These are phyloP conservation scores for Boeremia lycopersici DNA, from an alignment of 2,329 filamentous ascomycete species.

Conservation along the genomic window DNA sequence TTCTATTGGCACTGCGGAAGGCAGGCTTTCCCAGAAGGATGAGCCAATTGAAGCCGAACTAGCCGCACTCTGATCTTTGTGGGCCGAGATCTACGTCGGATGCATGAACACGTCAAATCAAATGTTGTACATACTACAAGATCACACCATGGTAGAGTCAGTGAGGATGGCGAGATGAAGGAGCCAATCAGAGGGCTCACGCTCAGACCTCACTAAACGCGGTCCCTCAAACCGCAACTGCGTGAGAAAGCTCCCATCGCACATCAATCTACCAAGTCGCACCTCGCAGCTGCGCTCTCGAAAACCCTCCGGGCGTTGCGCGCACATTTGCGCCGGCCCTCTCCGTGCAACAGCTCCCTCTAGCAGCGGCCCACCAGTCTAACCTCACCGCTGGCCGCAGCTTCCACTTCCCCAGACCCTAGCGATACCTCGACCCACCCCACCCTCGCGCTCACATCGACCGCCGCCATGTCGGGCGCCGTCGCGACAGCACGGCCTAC, in stretches of 20 bases:
- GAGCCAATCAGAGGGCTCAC: not conserved
- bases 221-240: slow-evolving; percentile 10
- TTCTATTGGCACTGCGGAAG: no score
- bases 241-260: slow-evolving; percentile 9
- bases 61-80: no score
- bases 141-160: not conserved
- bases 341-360: not conserved
- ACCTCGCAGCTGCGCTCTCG: slow-evolving; percentile 2
- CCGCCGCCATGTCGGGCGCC: slow-evolving; percentile 40
- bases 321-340: slow-evolving; percentile 16
- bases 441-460: slow-evolving; percentile 3
- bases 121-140: no score
- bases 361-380: slow-evolving; percentile 1
- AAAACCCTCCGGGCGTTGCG: slow-evolving; percentile 13
- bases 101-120: no score
- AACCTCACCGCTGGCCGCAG: slow-evolving; percentile 15
- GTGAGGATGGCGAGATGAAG: slow-evolving; percentile 1
- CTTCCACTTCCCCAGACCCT: slow-evolving; percentile 17
- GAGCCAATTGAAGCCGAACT: no score
- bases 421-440: slow-evolving; percentile 9
- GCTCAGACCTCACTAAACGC: slow-evolving; percentile 10
- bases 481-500: slow-evolving; percentile 42
- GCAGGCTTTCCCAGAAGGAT: no score
- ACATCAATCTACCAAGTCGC: slow-evolving; percentile 2
- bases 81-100: no score